These are phyloP conservation scores for Knoxia roxburghii DNA, from an alignment of 257 asterid genomes.

Conservation along the genomic window DNA sequence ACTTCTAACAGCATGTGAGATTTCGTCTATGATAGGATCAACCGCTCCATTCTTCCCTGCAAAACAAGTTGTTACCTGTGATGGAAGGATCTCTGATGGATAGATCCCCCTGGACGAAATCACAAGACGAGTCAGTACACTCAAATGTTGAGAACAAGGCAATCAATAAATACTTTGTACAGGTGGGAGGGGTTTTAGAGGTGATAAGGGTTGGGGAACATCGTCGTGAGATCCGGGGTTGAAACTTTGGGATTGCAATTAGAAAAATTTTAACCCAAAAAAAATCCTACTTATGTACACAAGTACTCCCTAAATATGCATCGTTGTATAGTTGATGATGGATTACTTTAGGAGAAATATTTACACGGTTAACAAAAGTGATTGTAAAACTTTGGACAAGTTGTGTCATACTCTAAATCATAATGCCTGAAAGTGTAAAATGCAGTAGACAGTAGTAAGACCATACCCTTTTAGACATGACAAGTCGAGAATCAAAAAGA, in stretches of 20 bases:
- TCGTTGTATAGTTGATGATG: no score
- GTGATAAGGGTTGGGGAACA: no score
- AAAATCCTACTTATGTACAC: no score
- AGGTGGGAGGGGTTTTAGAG: no score
- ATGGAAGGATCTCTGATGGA: conserved; percentile 66
- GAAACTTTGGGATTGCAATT: no score
- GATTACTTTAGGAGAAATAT: no score
- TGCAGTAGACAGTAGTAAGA: conserved; percentile 11
- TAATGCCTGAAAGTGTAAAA: neutral
- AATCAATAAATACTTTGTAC: neutral
- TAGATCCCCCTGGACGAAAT: conserved; percentile 64
- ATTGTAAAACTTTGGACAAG: neutral
- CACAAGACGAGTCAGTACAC: conserved; percentile 13
- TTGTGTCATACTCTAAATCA: neutral
- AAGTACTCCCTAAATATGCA: no score
- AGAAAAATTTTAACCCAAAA: no score
- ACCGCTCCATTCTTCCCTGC: conserved; percentile 15
- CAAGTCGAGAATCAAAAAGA: conserved; percentile 55
- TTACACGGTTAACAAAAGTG: no score
- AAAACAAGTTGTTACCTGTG: conserved; percentile 29
- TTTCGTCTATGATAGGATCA: conserved; percentile 29
- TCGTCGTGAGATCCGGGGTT: no score
- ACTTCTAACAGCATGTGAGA: conserved; percentile 37
- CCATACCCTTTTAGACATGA: conserved; percentile 79
- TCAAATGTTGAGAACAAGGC: neutral